Evolutionary conservation across 2,329 filamentous ascomycete species (phyloP).

Genomic region (Gaeumannomyces sp.): DNA sequence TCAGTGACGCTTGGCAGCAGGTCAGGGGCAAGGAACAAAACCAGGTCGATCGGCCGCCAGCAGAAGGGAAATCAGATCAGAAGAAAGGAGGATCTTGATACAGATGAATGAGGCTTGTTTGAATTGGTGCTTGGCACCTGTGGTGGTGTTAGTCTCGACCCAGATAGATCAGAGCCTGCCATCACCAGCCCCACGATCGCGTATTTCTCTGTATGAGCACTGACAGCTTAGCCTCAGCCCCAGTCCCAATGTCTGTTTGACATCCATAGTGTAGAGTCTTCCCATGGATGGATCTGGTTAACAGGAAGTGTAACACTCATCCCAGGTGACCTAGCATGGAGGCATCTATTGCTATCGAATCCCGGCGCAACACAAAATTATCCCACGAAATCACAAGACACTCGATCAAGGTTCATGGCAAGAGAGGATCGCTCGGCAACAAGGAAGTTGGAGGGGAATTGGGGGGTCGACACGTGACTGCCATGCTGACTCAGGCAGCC

Average conservation of each 20-base stretch:
- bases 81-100: background rate
- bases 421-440: background rate
- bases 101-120: too few relatives aligned
- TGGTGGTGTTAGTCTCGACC: background rate
- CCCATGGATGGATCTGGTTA: too few relatives aligned
- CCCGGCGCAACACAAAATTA: background rate
- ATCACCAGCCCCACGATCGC: background rate
- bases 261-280: background rate
- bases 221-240: background rate
- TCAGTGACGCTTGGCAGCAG: background rate
- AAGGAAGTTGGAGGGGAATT: background rate
- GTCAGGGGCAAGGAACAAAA: background rate
- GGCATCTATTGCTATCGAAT: background rate
- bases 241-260: background rate
- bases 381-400: background rate
- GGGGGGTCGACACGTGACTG: slow-evolving; percentile 5
- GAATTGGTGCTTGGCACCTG: background rate
- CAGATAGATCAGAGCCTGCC: background rate
- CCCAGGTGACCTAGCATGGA: too few relatives aligned
- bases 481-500: slow-evolving; percentile 3
- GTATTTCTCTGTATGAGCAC: too few relatives aligned
- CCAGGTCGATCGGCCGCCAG: background rate
- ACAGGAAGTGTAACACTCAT: too few relatives aligned
- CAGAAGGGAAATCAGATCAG: background rate
- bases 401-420: background rate